A percentile compares a stretch with the other conserved stretches of the same genome.
Evolutionary conservation across 2,329 filamentous ascomycete genomes (phyloP).

Genomic region (Xylaria sp.): DNA sequence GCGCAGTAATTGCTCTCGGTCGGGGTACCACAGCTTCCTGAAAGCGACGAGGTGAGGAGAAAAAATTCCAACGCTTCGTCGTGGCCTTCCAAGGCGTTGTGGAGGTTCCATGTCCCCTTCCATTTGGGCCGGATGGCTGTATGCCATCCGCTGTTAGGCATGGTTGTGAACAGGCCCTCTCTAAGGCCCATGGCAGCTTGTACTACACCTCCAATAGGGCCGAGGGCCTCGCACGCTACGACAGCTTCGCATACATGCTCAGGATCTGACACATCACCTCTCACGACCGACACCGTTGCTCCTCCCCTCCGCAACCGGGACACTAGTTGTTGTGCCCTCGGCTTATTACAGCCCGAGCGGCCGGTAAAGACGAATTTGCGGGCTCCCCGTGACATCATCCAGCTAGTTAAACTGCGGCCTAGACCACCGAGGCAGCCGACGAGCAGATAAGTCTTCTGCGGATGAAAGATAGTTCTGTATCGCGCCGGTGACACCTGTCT

Average conservation of each 20-base stretch:
- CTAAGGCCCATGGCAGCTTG: constrained; percentile 50
- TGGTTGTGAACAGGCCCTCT: constrained; percentile 44
- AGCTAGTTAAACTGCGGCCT: constrained; percentile 48
- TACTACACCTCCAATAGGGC: constrained; percentile 39
- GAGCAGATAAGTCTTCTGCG: constrained; percentile 37
- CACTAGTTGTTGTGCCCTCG: constrained; percentile 40
- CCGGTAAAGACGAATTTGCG: constrained; percentile 49
- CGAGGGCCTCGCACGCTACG: constrained; percentile 20
- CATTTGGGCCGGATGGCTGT: constrained; percentile 40
- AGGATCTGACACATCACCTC: constrained; percentile 39
- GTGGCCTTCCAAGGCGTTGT: constrained; percentile 34
- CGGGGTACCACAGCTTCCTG: constrained; percentile 46
- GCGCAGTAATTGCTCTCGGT: constrained; percentile 53
- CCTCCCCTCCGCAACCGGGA: constrained; percentile 36
- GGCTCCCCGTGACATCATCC: constrained; percentile 49
- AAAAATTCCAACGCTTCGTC: constrained; percentile 48
- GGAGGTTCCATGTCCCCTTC: constrained; percentile 41
- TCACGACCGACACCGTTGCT: constrained; percentile 41
- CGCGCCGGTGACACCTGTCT: constrained; percentile 15
- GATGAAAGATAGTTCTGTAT: constrained; percentile 31
- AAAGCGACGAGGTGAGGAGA: constrained; percentile 44
- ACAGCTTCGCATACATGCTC: constrained; percentile 28
- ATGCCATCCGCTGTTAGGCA: constrained; percentile 46
- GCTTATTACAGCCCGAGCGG: constrained; percentile 44
- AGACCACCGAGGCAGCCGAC: constrained; percentile 48